These are phyloP conservation scores for Coemansia sp. DNA, from an alignment of 192 early-diverging fungal genomes.

Conservation along the genomic window DNA sequence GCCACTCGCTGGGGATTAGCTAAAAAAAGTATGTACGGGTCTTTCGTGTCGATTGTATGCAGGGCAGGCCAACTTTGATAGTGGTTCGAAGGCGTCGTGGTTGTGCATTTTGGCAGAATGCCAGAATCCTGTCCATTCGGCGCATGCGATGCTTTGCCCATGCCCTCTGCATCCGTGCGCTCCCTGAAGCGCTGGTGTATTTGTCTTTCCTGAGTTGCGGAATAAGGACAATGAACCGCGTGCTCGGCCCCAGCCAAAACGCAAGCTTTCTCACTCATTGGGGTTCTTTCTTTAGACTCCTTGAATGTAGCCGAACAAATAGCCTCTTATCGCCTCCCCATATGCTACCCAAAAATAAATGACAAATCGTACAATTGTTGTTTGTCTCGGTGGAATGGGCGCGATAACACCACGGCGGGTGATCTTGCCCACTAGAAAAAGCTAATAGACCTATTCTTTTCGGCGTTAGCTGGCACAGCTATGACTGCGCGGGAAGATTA, in stretches of 20 bases:
- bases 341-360: not conserved
- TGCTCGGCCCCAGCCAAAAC: no score
- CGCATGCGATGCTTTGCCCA: not conserved
- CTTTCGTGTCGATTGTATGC: constrained; percentile 26
- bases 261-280: no score
- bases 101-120: no score
- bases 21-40: not conserved
- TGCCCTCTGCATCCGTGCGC: not conserved
- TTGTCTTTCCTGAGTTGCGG: not conserved
- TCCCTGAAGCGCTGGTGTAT: not conserved
- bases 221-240: not conserved
- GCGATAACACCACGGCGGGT: no score
- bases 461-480: no score
- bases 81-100: constrained; percentile 20
- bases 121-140: not conserved
- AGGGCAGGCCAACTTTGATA: constrained; percentile 42
- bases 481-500: no score
- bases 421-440: no score
- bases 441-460: no score
- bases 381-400: not conserved
- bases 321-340: not conserved
- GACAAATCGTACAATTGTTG: no score
- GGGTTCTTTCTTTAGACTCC: not conserved
- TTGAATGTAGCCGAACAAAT: not conserved
- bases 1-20: not conserved